Conservation (phyloP, 1,284 basidiomycete species). For the Ganoderma multipileum region DNA sequence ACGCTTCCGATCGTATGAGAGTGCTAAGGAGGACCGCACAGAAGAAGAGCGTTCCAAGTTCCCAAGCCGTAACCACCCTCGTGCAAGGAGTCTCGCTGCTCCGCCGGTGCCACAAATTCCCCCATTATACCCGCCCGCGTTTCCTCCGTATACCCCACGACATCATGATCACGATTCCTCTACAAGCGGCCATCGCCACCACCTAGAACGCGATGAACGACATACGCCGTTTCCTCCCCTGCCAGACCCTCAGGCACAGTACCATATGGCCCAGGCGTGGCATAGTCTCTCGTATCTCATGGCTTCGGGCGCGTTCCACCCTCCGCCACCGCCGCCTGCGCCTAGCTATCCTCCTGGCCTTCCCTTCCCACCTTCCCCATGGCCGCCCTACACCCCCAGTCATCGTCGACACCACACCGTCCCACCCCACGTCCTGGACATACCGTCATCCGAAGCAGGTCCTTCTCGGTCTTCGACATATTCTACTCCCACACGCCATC, state of each 20-base stretch:
- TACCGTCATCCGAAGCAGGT: constrained; percentile 28
- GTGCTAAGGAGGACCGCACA: constrained; percentile 14
- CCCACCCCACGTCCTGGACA: constrained; percentile 17
- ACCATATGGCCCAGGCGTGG: constrained; percentile 44
- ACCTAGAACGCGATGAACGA: neutral
- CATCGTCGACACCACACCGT: constrained; percentile 26
- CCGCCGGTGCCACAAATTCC: constrained; percentile 16
- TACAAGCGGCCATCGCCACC: constrained; percentile 3
- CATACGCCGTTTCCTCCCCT: constrained; percentile 10
- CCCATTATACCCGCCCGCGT: constrained; percentile 21
- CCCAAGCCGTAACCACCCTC: neutral
- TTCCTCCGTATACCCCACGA: constrained; percentile 29
- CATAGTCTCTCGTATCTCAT: constrained; percentile 42
- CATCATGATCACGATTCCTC: constrained; percentile 17
- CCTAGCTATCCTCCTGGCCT: constrained; percentile 16
- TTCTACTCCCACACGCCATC: constrained; percentile 48
- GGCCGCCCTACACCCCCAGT: constrained; percentile 41
- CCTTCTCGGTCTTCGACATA: constrained; percentile 36
- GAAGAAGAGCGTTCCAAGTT: neutral
- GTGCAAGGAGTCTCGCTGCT: constrained; percentile 6
- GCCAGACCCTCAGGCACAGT: constrained; percentile 44
- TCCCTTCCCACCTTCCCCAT: constrained; percentile 19
- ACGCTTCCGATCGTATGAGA: neutral
- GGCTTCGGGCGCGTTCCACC: constrained; percentile 27
- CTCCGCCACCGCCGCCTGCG: constrained; percentile 21